Conservation (phyloP, 2,329 filamentous ascomycete species). For the Alternaria triticina region DNA sequence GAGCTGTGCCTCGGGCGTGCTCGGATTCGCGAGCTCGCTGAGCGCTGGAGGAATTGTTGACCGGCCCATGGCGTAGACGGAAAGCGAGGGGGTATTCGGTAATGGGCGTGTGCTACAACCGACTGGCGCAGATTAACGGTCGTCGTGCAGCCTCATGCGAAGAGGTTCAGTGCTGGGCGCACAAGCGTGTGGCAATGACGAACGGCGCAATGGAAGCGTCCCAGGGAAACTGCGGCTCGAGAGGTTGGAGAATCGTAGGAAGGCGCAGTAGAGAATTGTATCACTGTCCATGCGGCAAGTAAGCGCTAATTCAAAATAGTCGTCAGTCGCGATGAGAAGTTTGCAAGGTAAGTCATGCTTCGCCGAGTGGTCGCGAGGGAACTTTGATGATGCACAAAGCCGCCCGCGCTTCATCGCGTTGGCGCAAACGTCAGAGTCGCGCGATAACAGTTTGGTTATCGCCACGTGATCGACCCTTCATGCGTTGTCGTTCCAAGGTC, state of each 20-base stretch:
- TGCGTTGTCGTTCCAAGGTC: neutral
- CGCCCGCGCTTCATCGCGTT: constrained; percentile 7
- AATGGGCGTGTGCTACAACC: constrained; percentile 14
- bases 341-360: neutral
- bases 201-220: constrained; percentile 4
- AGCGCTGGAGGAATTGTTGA: constrained; percentile 46
- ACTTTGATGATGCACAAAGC: constrained; percentile 6
- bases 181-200: constrained; percentile 6
- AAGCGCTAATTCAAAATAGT: neutral
- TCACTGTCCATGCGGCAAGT: constrained; percentile 7
- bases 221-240: constrained; percentile 1
- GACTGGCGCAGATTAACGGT: constrained; percentile 10
- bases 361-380: neutral
- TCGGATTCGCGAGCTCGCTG: constrained; percentile 48
- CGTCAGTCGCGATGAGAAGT: neutral
- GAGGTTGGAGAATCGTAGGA: constrained; percentile 15
- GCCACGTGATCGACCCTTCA: constrained; percentile 15
- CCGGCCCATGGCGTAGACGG: constrained; percentile 39
- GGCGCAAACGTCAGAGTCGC: constrained; percentile 11
- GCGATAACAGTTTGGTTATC: constrained; percentile 16
- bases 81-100: constrained; percentile 8
- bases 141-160: constrained; percentile 9
- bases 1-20: constrained; percentile 49
- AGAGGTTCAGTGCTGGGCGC: constrained; percentile 3
- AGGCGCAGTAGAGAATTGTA: constrained; percentile 13